Evolutionary conservation across 352 stramenopile species (phyloP), one percentile per base, ranked within the genome.

Genomic region (Chrysophaeum taylorii): DNA sequence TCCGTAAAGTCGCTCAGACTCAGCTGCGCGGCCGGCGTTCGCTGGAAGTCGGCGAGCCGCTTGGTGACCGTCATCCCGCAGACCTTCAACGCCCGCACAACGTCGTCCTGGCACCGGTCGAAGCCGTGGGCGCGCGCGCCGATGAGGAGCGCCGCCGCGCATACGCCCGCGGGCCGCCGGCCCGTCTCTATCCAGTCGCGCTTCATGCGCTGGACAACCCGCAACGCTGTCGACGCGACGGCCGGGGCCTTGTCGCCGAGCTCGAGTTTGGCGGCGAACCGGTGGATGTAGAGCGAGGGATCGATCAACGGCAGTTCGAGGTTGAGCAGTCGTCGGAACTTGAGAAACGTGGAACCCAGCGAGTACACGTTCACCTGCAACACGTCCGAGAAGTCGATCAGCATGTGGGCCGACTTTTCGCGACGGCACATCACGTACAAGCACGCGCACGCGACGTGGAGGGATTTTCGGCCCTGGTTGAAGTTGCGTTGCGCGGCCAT

Each of bases 371-470:
- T 94, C 9, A 98, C 92, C 82, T 98, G 93, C 5, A 99, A 82
- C 64, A 95, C 95, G 82, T 99, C 96, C 18, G 84, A 93, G 77
- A 99, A 99, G 81, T 99, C 96, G 78, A 99, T 98, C 23, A 99
- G 86, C 88, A 99, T 88, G 74, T 98, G 94, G 69, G 96, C 93
- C 71, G 89, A 96, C 72, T 97, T 96, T 76, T 98, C 90, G 75
- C 96, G 87, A 35, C 96, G 84, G 80, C 94, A 99, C 0, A 97
- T 92, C 66, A 98, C 97, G 78, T 99, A 99, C 43, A 99, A 84
- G 79, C 95, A 99, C 16, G 94, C 91, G 4, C 94, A 93, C 33
- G 98, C 93, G 1, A 98, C 93, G 70, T 96, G 94, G 67, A 92
- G 86, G n/a, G 92, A 92, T 73, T 91, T 91, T 53, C 93, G 80